Evolutionary conservation across 2,329 filamentous ascomycete genomes (phyloP), one percentile per base, ranked within the genome.

Genomic region (Arthroderma sp.): DNA sequence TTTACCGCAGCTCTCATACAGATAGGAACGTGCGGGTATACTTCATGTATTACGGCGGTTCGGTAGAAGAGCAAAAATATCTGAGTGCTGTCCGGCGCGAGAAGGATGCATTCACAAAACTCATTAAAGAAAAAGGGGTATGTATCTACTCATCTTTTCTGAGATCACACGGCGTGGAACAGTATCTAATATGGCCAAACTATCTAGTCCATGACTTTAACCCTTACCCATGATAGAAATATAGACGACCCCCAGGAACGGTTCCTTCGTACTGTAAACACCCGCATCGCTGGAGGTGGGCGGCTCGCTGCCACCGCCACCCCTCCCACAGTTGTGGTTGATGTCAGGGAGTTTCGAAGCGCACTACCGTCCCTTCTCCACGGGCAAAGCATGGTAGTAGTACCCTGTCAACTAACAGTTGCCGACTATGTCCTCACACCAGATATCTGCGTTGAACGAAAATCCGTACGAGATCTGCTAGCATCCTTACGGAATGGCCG

Each of bases 341-440:
- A 98, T 55, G 85, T 96, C 29, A 85, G 91, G 58, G 91, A 98
- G 64, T 96, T 98, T 61, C 80, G 91, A 51, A 95, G 88, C 30
- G 88, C 85, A 1, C 73, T 98, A 0, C 89, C 91, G 0, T 94
- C 87, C 1, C 74, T 98, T 3, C 73, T 96, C 2, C 89, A 98
- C 61, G 91, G 85, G 1, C 82, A 85, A 42, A 85, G 78, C 54
- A 89, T 95, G 70, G 71, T 87, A 31, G 80, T 96, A 37, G 81
- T 96, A 0, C 91, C 91, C 1, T 95, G 89, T 64, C 93, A 94
- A 77, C 71, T 98, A 48, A 98, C 89, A 1, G 89, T 98, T 0
- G 91, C 86, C 51, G 91, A 98, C 67, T 98, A 98, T 63, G 81
- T 98, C 49, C 73, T 98, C 36, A 91, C 85, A 1, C 89, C 89